These are phyloP conservation scores for Melastoma candidum DNA, from an alignment of 441 rosid species.

Conservation along the genomic window DNA sequence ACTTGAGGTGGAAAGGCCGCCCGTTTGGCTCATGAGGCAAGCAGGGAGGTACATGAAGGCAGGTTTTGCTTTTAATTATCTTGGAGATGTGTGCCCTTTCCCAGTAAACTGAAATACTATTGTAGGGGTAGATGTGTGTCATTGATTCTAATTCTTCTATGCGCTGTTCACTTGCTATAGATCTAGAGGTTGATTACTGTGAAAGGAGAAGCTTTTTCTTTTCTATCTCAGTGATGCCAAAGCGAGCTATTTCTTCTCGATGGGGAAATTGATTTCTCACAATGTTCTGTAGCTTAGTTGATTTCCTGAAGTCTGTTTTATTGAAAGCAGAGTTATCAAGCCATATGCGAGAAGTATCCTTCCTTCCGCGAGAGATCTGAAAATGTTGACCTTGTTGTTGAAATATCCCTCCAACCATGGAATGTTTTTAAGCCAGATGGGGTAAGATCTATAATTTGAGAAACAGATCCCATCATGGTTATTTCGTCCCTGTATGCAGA, in stretches of 20 bases:
- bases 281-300: no score
- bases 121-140: conserved; percentile 1
- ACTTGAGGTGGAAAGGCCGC: conserved; percentile 85
- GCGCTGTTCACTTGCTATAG: not conserved
- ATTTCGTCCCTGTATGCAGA: not conserved
- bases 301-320: no score
- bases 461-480: not conserved
- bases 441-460: conserved; percentile 27
- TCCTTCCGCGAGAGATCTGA: conserved; percentile 90
- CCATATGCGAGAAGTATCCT: conserved; percentile 76
- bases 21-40: conserved; percentile 99
- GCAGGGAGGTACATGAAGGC: conserved; percentile 99
- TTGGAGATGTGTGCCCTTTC: not conserved
- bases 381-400: conserved; percentile 87
- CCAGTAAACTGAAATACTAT: no score
- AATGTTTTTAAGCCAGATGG: conserved; percentile 92
- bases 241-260: no score
- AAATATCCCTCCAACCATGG: conserved; percentile 77
- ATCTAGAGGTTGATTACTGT: no score
- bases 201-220: not conserved
- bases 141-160: not conserved
- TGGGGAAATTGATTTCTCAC: no score
- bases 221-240: no score
- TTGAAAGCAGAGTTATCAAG: conserved; percentile 61
- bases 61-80: conserved; percentile 32